Percentiles rank a stretch among this genome's conserved stretches.
Conservation (phyloP, 108 stramenopile species). For the Cyclostephanos invisitatus region DNA sequence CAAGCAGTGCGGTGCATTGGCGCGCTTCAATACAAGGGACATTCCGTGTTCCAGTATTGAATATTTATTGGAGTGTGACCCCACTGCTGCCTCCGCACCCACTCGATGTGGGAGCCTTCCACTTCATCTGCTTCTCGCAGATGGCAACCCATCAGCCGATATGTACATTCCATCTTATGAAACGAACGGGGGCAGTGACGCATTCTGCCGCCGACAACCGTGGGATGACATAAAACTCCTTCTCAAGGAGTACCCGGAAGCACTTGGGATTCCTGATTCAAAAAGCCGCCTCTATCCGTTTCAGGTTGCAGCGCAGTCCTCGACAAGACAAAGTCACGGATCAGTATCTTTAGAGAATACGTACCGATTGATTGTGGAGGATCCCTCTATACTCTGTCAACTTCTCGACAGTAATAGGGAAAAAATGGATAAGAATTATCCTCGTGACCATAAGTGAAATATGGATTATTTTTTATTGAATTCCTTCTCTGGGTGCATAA, state of each 20-base stretch:
- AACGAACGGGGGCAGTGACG: neutral
- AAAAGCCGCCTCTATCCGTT: slow-evolving; percentile 26
- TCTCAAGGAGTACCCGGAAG: slow-evolving; percentile 29
- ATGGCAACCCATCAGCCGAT: neutral
- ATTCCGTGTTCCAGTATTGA: slow-evolving; percentile 28
- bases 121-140: slow-evolving; percentile 32
- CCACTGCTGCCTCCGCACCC: slow-evolving; percentile 24
- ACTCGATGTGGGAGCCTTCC: slow-evolving; percentile 24
- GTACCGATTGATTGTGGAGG: slow-evolving; percentile 20
- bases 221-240: slow-evolving; percentile 25
- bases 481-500: neutral
- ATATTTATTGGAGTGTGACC: slow-evolving; percentile 19
- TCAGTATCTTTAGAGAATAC: slow-evolving; percentile 13
- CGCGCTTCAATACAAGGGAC: slow-evolving; percentile 14
- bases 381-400: slow-evolving; percentile 15
- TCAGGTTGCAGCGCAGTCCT: slow-evolving; percentile 18
- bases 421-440: too few relatives aligned
- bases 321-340: neutral
- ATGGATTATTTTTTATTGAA: neutral
- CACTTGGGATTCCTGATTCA: slow-evolving; percentile 22
- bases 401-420: neutral
- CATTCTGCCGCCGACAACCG: slow-evolving; percentile 3
- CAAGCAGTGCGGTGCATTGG: neutral
- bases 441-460: neutral
- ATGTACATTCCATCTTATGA: neutral